These are phyloP conservation scores for Pedinophyceae sp. DNA, from an alignment of 139 green algal species.

Conservation along the genomic window DNA sequence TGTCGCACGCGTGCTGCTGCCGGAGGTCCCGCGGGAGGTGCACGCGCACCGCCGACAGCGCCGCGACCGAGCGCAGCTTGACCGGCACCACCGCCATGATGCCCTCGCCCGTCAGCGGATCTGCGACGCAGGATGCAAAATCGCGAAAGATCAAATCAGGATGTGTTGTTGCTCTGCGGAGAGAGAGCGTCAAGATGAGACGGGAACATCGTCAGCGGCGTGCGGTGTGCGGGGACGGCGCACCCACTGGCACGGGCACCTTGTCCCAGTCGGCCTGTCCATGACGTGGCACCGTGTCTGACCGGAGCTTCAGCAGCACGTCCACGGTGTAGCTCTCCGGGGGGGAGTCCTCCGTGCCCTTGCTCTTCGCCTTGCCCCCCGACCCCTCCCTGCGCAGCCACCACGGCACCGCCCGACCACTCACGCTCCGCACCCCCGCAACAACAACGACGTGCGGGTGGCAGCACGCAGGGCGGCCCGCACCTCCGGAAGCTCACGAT, in stretches of 20 bases:
- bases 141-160: too few relatives aligned
- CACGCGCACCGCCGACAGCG: slow-evolving; percentile 41
- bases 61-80: slow-evolving; percentile 20
- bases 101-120: too few relatives aligned
- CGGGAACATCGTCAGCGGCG: too few relatives aligned
- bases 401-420: neutral
- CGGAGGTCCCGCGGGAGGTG: slow-evolving; percentile 51
- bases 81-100: slow-evolving; percentile 1
- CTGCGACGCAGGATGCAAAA: too few relatives aligned
- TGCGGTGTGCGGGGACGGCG: too few relatives aligned
- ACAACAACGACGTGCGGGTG: too few relatives aligned
- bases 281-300: neutral
- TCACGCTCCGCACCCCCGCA: neutral
- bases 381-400: slow-evolving; percentile 1
- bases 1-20: slow-evolving; percentile 18
- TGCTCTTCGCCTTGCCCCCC: slow-evolving; percentile 7
- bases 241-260: neutral
- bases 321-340: slow-evolving; percentile 51
- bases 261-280: too few relatives aligned
- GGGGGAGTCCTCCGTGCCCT: slow-evolving; percentile 1
- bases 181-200: too few relatives aligned
- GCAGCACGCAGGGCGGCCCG: too few relatives aligned
- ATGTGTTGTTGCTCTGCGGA: too few relatives aligned
- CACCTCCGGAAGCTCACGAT: slow-evolving; percentile 79
- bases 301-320: slow-evolving; percentile 40